phyloP scores from a whole-genome alignment of 2,329 filamentous ascomycete species.

The Fusarium domesticum region DNA sequence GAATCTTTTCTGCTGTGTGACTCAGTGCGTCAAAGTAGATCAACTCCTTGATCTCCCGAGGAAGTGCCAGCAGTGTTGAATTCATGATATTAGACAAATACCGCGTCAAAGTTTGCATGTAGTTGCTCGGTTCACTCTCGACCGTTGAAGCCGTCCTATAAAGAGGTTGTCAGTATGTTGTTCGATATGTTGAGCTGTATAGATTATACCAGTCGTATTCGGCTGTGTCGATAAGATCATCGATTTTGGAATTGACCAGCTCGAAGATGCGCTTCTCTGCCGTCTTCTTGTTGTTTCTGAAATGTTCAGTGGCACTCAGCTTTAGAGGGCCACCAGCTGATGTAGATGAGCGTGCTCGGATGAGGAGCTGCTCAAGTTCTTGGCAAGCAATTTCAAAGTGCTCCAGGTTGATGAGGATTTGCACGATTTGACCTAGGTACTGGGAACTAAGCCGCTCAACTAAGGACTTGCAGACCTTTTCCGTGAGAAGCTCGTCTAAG shows the following conservation, averaged over 20 bases:
- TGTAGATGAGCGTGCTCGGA: conserved; percentile 77
- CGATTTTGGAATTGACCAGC: conserved; percentile 97
- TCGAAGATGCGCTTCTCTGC: conserved; percentile 98
- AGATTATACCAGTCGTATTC: conserved; percentile 82
- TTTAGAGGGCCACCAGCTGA: conserved; percentile 77
- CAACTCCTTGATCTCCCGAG: conserved; percentile 91
- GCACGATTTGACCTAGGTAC: conserved; percentile 95
- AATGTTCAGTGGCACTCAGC: conserved; percentile 79
- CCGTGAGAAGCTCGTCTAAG: conserved; percentile 88
- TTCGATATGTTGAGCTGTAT: conserved; percentile 12
- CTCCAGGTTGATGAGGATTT: conserved; percentile 95
- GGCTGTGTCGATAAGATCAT: conserved; percentile 92
- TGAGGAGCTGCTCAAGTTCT: conserved; percentile 83
- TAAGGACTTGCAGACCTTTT: conserved; percentile 86
- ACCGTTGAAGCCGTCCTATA: conserved; percentile 52
- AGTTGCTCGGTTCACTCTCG: conserved; percentile 75
- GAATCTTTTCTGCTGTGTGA: conserved; percentile 82
- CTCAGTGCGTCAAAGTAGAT: conserved; percentile 96
- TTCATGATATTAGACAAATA: conserved; percentile 97
- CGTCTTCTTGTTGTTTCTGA: conserved; percentile 86
- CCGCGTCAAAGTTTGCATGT: conserved; percentile 90
- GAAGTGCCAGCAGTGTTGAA: conserved; percentile 87
- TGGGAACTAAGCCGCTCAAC: conserved; percentile 87
- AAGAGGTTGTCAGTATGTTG: background rate
- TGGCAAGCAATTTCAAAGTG: conserved; percentile 93